Evolutionary conservation across 495 filamentous ascomycete genomes (phyloP), one percentile per base, ranked within the genome.

Genomic region (Jackrogersella minutella): DNA sequence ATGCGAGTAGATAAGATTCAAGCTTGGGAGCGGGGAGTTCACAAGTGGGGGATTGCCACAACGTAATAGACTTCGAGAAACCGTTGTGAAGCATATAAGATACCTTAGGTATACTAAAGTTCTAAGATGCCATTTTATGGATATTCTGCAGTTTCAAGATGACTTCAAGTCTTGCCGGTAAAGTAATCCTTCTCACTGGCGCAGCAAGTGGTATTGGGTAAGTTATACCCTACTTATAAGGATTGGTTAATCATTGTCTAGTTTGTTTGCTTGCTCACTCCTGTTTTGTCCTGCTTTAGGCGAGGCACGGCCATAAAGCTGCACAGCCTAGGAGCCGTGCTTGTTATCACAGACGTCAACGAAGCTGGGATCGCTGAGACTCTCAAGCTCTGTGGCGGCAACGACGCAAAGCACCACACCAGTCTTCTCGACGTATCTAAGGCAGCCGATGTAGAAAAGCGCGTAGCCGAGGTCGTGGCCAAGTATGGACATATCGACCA

Each of bases 141-240:
- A 24, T 28, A 1, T n/a, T n/a, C 0, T 41, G 43, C 22, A n/a
- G 19, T 3, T 21, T 43, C 51, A 60, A 49, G 9, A 81, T 81
- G 78, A 13, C 74, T 26, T 58, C 46, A 9, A 49, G 46, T 24
- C 77, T 81, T 53, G 31, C 76, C 22, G 74, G 70, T 62, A 79
- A 78, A 62, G 78, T 78, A 7, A 75, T 80, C 63, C 68, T 85
- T 21, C 77, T 85, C 53, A 86, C 84, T 5, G 83, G 83, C 9
- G 82, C 82, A 13, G 81, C 77, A n/a, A 81, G 77, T 37, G 83
- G 84, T 51, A 85, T 86, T 58, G 84, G 69, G 69, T 72, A 66
- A 58, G 69, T n/a, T 64, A 34, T 4, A 53, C 9, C 10, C 22
- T 41, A 14, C 36, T 33, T 31, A 3, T 26, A 46, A 13, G 9